phyloP scores from a whole-genome alignment of 257 asterid genomes.

The Solanum virginianum region DNA sequence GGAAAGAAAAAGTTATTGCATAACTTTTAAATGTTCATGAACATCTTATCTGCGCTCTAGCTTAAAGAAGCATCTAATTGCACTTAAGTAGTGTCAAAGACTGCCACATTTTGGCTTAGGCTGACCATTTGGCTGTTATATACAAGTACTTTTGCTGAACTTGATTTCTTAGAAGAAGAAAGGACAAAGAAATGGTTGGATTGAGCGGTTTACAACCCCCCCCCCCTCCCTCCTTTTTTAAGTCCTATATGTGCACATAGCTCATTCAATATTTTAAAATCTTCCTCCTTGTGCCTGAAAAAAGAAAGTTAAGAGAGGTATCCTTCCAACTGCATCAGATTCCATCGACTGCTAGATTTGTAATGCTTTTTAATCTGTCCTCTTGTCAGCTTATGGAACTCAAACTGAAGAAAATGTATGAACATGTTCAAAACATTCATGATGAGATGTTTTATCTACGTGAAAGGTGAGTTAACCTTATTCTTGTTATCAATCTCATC shows the following conservation, averaged over 20 bases:
- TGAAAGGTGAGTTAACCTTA: constrained; percentile 35
- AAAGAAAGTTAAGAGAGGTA: background rate
- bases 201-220: background rate
- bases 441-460: constrained; percentile 78
- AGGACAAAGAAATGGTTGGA: background rate
- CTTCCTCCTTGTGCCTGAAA: background rate
- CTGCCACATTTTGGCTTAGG: background rate
- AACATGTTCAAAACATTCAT: constrained; percentile 46
- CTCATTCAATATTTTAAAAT: background rate
- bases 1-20: background rate
- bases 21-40: background rate
- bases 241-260: background rate
- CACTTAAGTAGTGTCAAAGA: background rate
- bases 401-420: constrained; percentile 65
- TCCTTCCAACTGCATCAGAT: background rate
- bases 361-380: background rate
- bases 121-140: background rate
- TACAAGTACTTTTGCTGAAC: background rate
- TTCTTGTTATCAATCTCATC: background rate
- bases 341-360: background rate
- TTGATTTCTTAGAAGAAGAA: background rate
- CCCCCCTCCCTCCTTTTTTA: background rate
- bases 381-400: constrained; percentile 49
- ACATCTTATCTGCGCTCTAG: background rate
- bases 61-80: background rate